These are phyloP conservation scores for Nitzschia palea DNA, from an alignment of 108 stramenopile genomes.

Conservation along the genomic window DNA sequence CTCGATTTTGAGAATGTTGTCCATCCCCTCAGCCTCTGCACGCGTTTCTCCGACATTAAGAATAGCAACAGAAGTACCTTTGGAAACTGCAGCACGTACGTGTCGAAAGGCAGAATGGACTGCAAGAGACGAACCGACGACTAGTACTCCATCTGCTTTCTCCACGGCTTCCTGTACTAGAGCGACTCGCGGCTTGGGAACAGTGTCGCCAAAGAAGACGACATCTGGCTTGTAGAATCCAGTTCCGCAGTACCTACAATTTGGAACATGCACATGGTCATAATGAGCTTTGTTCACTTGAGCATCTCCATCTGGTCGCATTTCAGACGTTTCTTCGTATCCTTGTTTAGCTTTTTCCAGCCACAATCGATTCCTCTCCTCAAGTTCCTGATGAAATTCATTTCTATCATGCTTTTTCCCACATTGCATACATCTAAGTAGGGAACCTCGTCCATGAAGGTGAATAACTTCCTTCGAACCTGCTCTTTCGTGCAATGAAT, in stretches of 20 bases:
- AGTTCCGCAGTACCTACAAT: constrained; percentile 59
- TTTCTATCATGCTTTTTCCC: constrained; percentile 57
- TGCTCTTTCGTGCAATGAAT: constrained; percentile 87
- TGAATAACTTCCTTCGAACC: constrained; percentile 83
- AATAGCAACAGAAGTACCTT: constrained; percentile 72
- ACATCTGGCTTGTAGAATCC: constrained; percentile 96
- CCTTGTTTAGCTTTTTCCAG: constrained; percentile 33
- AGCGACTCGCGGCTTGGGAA: constrained; percentile 52
- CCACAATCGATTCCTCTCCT: constrained; percentile 72
- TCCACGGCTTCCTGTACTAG: constrained; percentile 66
- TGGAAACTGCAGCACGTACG: constrained; percentile 54
- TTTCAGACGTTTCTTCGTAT: constrained; percentile 19
- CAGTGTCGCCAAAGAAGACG: constrained; percentile 93
- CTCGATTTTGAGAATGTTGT: constrained; percentile 46
- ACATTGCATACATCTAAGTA: constrained; percentile 89
- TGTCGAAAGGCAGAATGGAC: constrained; percentile 89
- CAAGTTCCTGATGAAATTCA: constrained; percentile 78
- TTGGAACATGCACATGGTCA: constrained; percentile 66
- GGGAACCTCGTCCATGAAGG: constrained; percentile 87
- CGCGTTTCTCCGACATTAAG: constrained; percentile 92
- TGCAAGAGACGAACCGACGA: constrained; percentile 85
- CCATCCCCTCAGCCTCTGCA: constrained; percentile 68
- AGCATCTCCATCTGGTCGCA: constrained; percentile 97
- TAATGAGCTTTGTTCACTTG: constrained; percentile 57
- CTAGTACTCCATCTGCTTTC: constrained; percentile 77